A percentile compares a stretch with the other conserved stretches of the same genome.
Conservation (phyloP, 2,329 filamentous ascomycete genomes). For the Curvularia hawaiiensis region DNA sequence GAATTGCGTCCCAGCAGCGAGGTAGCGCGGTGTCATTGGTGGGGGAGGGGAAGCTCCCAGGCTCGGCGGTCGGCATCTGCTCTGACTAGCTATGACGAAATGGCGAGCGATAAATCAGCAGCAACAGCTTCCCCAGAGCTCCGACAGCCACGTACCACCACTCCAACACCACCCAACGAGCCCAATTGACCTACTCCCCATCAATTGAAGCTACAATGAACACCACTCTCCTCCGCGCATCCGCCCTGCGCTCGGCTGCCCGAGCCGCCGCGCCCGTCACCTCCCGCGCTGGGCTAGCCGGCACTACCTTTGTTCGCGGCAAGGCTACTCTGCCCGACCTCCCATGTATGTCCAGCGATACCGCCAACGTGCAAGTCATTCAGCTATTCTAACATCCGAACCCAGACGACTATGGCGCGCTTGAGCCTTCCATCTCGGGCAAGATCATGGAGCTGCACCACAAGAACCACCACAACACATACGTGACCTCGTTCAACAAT, state of each 20-base stretch:
- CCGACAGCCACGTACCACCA: slow-evolving; percentile 1
- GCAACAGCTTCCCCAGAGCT: slow-evolving; percentile 14
- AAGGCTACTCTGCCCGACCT: slow-evolving; percentile 96
- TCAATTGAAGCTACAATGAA: slow-evolving; percentile 65
- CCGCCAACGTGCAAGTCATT: neutral
- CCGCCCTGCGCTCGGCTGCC: slow-evolving; percentile 72
- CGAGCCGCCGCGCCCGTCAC: slow-evolving; percentile 68
- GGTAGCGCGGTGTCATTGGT: slow-evolving; percentile 20
- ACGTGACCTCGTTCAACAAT: slow-evolving; percentile 87
- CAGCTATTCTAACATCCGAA: slow-evolving; percentile 6
- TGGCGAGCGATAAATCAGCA: slow-evolving; percentile 22
- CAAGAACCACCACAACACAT: slow-evolving; percentile 92
- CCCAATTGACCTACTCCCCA: slow-evolving; percentile 28
- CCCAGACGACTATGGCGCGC: slow-evolving; percentile 91
- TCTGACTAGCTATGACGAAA: slow-evolving; percentile 35
- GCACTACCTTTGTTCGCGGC: slow-evolving; percentile 77
- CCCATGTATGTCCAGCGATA: slow-evolving; percentile 61
- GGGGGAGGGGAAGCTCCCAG: slow-evolving; percentile 18
- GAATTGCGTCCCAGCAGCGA: neutral
- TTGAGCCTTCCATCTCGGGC: slow-evolving; percentile 82
- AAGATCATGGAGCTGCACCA: slow-evolving; percentile 98
- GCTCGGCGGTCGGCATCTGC: slow-evolving; percentile 13
- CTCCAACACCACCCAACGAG: slow-evolving; percentile 9
- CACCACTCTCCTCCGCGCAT: slow-evolving; percentile 73
- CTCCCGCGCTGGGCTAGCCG: slow-evolving; percentile 67